Conservation (phyloP, 108 stramenopile species). For the Pseudonitzschia pungens region DNA sequence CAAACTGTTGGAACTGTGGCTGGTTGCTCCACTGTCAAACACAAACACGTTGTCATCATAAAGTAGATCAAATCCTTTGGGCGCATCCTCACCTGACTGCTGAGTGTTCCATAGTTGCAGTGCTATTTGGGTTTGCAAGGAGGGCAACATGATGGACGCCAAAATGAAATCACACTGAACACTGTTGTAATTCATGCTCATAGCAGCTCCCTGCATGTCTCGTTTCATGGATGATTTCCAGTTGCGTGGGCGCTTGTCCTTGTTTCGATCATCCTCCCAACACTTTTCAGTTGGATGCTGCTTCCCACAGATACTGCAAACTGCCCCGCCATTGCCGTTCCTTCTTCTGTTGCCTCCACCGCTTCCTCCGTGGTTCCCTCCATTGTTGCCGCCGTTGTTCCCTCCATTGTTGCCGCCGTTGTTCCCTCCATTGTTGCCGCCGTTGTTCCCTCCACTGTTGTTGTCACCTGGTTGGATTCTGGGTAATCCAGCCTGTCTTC, state of each 20-base stretch:
- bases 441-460: no score
- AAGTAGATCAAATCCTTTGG: not conserved
- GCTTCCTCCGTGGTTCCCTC: no score
- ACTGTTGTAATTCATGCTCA: no score
- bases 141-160: not conserved
- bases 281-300: not conserved
- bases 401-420: no score
- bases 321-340: no score
- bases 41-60: slow-evolving; percentile 1
- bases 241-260: not conserved
- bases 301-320: not conserved
- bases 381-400: not conserved
- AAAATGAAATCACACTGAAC: no score
- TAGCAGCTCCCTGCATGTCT: not conserved
- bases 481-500: no score
- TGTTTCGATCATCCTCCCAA: not conserved
- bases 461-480: no score
- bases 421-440: no score
- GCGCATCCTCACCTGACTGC: not conserved
- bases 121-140: not conserved
- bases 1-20: not conserved
- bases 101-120: not conserved
- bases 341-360: no score
- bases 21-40: not conserved
- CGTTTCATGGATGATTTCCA: not conserved